Evolutionary conservation across 441 rosid species (phyloP).

Genomic region (Erysimum cheiri): DNA sequence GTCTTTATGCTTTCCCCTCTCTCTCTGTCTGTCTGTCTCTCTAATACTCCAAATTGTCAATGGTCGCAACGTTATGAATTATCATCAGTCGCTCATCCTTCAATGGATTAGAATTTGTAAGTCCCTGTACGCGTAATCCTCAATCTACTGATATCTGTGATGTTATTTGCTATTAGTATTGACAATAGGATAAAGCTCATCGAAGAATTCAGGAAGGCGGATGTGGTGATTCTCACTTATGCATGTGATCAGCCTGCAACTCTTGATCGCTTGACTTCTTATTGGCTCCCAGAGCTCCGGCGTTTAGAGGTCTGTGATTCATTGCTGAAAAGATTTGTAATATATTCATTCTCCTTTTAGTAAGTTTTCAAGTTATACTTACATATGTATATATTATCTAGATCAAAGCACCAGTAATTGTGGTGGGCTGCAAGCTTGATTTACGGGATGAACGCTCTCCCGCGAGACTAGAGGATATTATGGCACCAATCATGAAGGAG

Average conservation of each 20-base stretch:
- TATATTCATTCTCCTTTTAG: not conserved
- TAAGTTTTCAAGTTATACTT: not conserved
- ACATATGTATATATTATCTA: slow-evolving; percentile 31
- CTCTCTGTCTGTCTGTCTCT: not conserved
- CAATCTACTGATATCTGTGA: not conserved
- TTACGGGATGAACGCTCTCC: slow-evolving; percentile 63
- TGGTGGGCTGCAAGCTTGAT: slow-evolving; percentile 82
- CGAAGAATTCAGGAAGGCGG: slow-evolving; percentile 67
- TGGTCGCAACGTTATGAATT: not conserved
- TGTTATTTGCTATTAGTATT: slow-evolving; percentile 49
- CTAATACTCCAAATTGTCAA: not conserved
- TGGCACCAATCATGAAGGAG: slow-evolving; percentile 80
- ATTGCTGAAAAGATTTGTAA: not conserved
- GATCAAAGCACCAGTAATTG: slow-evolving; percentile 75
- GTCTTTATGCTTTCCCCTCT: slow-evolving; percentile 44
- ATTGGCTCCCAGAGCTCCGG: slow-evolving; percentile 69
- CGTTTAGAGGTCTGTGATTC: slow-evolving; percentile 52
- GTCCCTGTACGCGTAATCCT: not conserved
- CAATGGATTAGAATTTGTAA: not conserved
- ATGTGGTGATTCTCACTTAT: slow-evolving; percentile 60
- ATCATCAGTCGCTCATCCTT: not conserved
- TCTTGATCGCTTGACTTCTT: slow-evolving; percentile 55
- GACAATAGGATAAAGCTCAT: slow-evolving; percentile 58
- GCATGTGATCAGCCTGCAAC: slow-evolving; percentile 60
- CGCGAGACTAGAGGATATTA: slow-evolving; percentile 61